Evolutionary conservation across 2,329 filamentous ascomycete species (phyloP).

Genomic region (Ascomycota sp.): DNA sequence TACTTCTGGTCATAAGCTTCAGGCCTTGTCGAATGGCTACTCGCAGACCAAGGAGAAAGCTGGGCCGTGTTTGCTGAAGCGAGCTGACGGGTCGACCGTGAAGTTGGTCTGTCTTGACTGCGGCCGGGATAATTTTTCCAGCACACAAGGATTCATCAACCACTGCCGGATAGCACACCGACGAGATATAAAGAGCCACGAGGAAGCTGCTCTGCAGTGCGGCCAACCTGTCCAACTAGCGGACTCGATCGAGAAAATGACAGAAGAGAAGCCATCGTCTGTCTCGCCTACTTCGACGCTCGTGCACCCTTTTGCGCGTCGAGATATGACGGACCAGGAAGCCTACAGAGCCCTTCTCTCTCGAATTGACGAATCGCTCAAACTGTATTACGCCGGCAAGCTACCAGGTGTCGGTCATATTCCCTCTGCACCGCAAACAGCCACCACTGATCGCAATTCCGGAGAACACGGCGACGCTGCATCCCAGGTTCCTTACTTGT

Average conservation of each 20-base stretch:
- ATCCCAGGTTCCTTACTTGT: constrained; percentile 41
- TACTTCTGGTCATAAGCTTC: constrained; percentile 36
- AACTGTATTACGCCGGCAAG: constrained; percentile 27
- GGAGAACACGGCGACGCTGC: constrained; percentile 26
- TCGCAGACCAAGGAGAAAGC: constrained; percentile 57
- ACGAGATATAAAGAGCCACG: constrained; percentile 84
- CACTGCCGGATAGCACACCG: constrained; percentile 92
- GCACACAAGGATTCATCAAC: constrained; percentile 97
- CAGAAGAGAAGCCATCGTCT: constrained; percentile 8
- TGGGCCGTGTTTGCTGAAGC: constrained; percentile 64
- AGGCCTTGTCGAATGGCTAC: constrained; percentile 48
- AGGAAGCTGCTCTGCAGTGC: constrained; percentile 73
- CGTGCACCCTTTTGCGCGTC: constrained; percentile 15
- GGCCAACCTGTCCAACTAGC: constrained; percentile 51
- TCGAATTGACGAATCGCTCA: constrained; percentile 31
- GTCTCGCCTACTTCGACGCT: constrained; percentile 3
- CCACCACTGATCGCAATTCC: not conserved
- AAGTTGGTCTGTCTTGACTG: constrained; percentile 83
- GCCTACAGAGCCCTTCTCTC: constrained; percentile 26
- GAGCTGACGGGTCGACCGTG: constrained; percentile 65
- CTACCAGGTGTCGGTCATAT: constrained; percentile 25
- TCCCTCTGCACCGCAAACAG: constrained; percentile 11
- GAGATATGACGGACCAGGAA: constrained; percentile 29
- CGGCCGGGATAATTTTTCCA: constrained; percentile 75
- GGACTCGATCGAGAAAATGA: constrained; percentile 4